Base-by-base conservation (phyloP, 768 basidiomycete genomes). In the Boletales sp. region DNA sequence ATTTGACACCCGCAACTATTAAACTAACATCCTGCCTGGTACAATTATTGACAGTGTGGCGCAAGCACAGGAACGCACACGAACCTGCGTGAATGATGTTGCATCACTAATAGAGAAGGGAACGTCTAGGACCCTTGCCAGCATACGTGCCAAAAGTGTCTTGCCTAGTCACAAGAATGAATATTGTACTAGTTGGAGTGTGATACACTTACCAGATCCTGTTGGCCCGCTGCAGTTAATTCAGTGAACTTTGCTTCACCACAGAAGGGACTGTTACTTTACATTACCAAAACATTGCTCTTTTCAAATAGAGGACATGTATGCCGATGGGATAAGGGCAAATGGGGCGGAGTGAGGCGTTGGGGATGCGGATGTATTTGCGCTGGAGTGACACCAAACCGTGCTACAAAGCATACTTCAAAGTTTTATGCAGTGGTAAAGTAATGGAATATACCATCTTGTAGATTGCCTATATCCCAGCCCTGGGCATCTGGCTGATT, bases 91-190 rank as follows among this genome's bases (percentile, higher is more conserved):
- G 60, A 97, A 91, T 4, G 92, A 82, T 17, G 94, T 97, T 18
- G 94, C 95, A 60, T 97, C 94, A 60, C 84, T 90, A 52, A 87
- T 81, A 15, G 94, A 94, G 66, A 97, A 98, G 1, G 95, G 95
- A 0, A 97, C 93, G 63, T 97, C 88, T 8, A 98, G 73, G 6
- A 94, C 84, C 61, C 80, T 82, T 12, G 94, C 94, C n/a, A 98
- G 75, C 9, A 94, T 97, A 59, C 81, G 81, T n/a, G 88, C 91
- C 18, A 98, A 72, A 31, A 95, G 71, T 0, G 94, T 97, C 71
- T 97, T 97, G 18, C 94, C 93, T 82, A n/a, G 54, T 37, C 36
- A 47, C 35, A 44, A 55, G 15, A 24, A 39, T 49, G 19, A 49
- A 40, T 35, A 5, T 31, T 29, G 29, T 38, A 32, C 40, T n/a